These are phyloP conservation scores for Capronia americana DNA, from an alignment of 2,329 filamentous ascomycete genomes.

Conservation along the genomic window DNA sequence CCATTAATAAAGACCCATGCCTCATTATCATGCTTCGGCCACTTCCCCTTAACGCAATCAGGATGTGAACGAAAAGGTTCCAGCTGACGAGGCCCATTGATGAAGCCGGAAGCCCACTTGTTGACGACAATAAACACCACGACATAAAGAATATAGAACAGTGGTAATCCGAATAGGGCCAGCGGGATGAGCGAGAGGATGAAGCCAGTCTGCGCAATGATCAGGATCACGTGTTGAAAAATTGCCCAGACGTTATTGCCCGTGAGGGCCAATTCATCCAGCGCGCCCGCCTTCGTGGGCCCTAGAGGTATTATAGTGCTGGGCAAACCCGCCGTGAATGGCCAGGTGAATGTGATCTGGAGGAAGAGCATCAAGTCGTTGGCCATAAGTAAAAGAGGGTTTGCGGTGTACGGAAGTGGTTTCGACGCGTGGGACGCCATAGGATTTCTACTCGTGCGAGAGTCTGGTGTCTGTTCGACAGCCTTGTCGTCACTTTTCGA, in stretches of 20 bases:
- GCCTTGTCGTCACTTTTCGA: no score
- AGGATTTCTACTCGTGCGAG: no score
- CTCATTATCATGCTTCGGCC: constrained; percentile 26
- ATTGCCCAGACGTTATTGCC: constrained; percentile 63
- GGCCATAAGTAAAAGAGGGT: constrained; percentile 48
- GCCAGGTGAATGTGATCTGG: constrained; percentile 39
- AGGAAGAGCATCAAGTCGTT: constrained; percentile 50
- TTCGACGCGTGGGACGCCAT: constrained; percentile 40
- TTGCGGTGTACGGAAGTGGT: constrained; percentile 48
- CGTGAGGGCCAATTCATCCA: constrained; percentile 66
- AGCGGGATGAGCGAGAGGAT: constrained; percentile 63
- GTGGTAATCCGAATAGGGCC: constrained; percentile 53
- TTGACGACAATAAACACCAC: constrained; percentile 42
- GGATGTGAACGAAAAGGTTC: constrained; percentile 27
- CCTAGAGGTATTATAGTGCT: constrained; percentile 65
- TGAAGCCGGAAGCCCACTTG: constrained; percentile 41
- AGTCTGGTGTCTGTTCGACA: no score
- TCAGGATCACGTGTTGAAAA: constrained; percentile 63
- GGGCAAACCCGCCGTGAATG: constrained; percentile 52
- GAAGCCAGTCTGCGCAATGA: constrained; percentile 66
- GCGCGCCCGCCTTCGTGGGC: constrained; percentile 57
- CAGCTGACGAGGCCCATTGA: constrained; percentile 44
- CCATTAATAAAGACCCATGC: constrained; percentile 81
- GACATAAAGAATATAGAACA: constrained; percentile 43
- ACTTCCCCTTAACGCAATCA: constrained; percentile 20